Evolutionary conservation across 2,329 filamentous ascomycete species (phyloP).

Genomic region (Neopestalotiopsis clavispora): DNA sequence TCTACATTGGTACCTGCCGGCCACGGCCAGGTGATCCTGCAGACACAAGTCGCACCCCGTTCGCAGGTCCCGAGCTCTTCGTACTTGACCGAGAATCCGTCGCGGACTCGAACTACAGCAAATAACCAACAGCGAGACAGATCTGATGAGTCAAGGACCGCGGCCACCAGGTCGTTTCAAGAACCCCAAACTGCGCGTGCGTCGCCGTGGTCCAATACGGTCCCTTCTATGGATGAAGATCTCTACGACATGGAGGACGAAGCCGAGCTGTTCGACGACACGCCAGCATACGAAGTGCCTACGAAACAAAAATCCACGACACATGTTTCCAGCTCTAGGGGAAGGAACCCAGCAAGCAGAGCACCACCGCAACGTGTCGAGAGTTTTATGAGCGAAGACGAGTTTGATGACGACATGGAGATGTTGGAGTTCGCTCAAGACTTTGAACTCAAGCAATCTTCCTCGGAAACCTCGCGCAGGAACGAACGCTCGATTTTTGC

Average conservation of each 20-base stretch:
- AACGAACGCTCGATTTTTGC: constrained; percentile 45
- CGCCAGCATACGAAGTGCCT: constrained; percentile 21
- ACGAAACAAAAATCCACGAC: constrained; percentile 13
- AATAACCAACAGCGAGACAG: constrained; percentile 13
- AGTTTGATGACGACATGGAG: constrained; percentile 53
- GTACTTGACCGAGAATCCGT: constrained; percentile 21
- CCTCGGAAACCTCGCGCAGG: constrained; percentile 27
- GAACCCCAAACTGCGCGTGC: constrained; percentile 20
- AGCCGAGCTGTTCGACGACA: constrained; percentile 31
- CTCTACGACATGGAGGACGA: constrained; percentile 41
- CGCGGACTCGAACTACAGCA: constrained; percentile 23
- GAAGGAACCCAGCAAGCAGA: constrained; percentile 29
- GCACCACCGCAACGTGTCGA: constrained; percentile 13
- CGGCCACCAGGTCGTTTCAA: background rate
- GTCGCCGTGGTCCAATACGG: constrained; percentile 11
- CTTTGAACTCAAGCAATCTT: constrained; percentile 49
- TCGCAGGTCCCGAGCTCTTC: constrained; percentile 19
- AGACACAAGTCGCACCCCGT: constrained; percentile 50
- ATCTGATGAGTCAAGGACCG: background rate
- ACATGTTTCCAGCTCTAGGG: constrained; percentile 21
- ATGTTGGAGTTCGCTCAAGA: constrained; percentile 58
- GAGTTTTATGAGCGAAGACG: constrained; percentile 37
- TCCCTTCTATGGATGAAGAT: constrained; percentile 21
- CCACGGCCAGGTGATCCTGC: constrained; percentile 53
- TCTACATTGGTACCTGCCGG: constrained; percentile 29